phyloP scores from a whole-genome alignment of 352 stramenopile species.

The Pythium volutum region DNA sequence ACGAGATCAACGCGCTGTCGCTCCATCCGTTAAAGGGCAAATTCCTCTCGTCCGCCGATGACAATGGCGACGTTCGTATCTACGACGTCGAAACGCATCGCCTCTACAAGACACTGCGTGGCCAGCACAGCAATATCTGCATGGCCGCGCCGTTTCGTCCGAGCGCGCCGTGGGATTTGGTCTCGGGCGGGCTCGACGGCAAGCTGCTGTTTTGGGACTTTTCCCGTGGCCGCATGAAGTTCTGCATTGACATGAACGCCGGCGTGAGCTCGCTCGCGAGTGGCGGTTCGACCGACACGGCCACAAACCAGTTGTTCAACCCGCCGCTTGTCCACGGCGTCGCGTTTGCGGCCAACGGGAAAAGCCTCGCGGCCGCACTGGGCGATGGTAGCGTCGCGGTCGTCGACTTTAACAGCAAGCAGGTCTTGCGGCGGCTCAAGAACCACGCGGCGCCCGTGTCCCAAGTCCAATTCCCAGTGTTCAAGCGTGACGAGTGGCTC shows the following conservation, averaged over 20 bases:
- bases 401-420: slow-evolving; percentile 56
- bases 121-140: slow-evolving; percentile 70
- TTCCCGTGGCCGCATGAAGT: slow-evolving; percentile 61
- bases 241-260: slow-evolving; percentile 63
- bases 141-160: slow-evolving; percentile 64
- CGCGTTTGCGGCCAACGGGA: slow-evolving; percentile 59
- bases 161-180: slow-evolving; percentile 68
- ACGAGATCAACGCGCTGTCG: slow-evolving; percentile 67
- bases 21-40: slow-evolving; percentile 50
- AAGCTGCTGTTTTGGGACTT: slow-evolving; percentile 78
- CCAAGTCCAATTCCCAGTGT: slow-evolving; percentile 63
- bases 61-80: slow-evolving; percentile 65
- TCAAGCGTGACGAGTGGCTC: slow-evolving; percentile 45
- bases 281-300: slow-evolving; percentile 4
- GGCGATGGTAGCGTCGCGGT: slow-evolving; percentile 63
- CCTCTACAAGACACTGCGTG: slow-evolving; percentile 62
- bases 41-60: slow-evolving; percentile 61
- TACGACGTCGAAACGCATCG: slow-evolving; percentile 55
- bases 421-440: slow-evolving; percentile 47
- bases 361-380: slow-evolving; percentile 59
- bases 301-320: slow-evolving; percentile 67
- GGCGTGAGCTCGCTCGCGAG: slow-evolving; percentile 34
- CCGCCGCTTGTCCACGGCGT: slow-evolving; percentile 69
- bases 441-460: slow-evolving; percentile 53
- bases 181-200: slow-evolving; percentile 69